Base-by-base conservation (phyloP, 257 asterid species). In the Apocynum venetum region DNA sequence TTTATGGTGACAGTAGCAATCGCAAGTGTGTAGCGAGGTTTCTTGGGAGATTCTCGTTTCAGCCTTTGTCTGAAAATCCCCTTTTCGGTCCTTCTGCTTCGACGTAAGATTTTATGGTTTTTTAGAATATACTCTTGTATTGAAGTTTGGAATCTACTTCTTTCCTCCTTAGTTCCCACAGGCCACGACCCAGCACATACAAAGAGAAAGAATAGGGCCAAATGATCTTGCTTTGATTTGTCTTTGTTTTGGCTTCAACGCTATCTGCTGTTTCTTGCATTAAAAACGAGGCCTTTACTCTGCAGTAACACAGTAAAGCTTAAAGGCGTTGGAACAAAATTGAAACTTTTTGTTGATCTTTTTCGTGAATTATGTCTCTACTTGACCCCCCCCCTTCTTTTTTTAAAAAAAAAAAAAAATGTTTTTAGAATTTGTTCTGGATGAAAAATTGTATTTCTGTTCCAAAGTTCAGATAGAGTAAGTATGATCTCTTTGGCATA, bases 21-120 rank as follows among this genome's bases (percentile, higher is more conserved):
- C 79, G 75, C 51, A 88, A 70, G 83, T 94, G 98, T 67, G 88
- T 87, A 25, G 92, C 89, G 0, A 82, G 88, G 85, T 91, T 91
- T 80, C 92, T 92, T 6, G 91, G 96, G 75, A 81, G 98, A 81
- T 85, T 93, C 57, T 90, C 98, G 40, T 95, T 91, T 71, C 97
- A 95, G 90, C 98, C 98, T 4, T 60, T 88, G 61, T 74, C 84
- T 51, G 92, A 95, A 81, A 95, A 95, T 84, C 99, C 98, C 36
- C 77, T 90, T 60, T 81, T 95, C 31, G 99, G 99, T 2, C 98
- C 99, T 83, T 91, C 99, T 81, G 84, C 96, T 78, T 80, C 89
- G 35, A 89, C 97, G 99, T 95, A 80, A 88, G 96, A 55, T 71
- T 20, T 70, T 17, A 65, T 47, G 3, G 25, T 20, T 17, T 55